Percentiles rank a stretch among this genome's conserved stretches.
Evolutionary conservation across 495 filamentous ascomycete genomes (phyloP).

Genomic region (Neurospora cerealis): DNA sequence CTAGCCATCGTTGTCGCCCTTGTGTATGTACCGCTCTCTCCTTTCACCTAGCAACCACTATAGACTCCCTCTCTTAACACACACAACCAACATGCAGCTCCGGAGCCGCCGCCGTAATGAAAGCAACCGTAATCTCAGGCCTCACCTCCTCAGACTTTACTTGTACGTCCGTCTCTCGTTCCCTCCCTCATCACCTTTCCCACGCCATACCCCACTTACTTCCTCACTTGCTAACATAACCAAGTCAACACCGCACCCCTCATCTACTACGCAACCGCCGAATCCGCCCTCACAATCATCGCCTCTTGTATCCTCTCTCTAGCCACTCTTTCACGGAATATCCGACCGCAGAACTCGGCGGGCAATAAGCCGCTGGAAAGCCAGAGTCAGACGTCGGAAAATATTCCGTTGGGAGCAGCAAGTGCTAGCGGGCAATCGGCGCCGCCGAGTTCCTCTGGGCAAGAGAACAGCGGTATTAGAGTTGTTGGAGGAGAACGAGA

Average conservation of each 20-base stretch:
- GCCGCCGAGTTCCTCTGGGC: neutral
- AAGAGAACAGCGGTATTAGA: neutral
- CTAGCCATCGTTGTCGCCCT: slow-evolving; percentile 34
- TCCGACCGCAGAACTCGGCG: slow-evolving; percentile 7
- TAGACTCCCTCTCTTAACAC: neutral
- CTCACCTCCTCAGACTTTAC: slow-evolving; percentile 19
- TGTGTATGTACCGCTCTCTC: slow-evolving; percentile 18
- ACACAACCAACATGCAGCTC: slow-evolving; percentile 9
- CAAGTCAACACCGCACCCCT: slow-evolving; percentile 18
- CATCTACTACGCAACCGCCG: slow-evolving; percentile 25
- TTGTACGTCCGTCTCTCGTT: too few relatives aligned
- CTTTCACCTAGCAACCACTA: neutral
- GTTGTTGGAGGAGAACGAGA: neutral
- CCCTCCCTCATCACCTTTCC: neutral
- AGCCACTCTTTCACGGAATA: slow-evolving; percentile 18
- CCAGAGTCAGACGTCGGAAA: neutral
- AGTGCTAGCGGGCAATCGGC: neutral
- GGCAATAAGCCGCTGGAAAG: neutral
- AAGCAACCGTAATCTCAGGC: slow-evolving; percentile 17
- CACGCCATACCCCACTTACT: neutral
- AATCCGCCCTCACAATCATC: slow-evolving; percentile 26
- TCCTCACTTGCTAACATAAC: neutral
- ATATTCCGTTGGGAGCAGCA: neutral
- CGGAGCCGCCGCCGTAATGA: slow-evolving; percentile 19
- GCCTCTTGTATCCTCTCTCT: slow-evolving; percentile 29